Percentiles rank a stretch among this genome's conserved stretches.
Evolutionary conservation across 2,329 filamentous ascomycete genomes (phyloP).

Genomic region (Emmonsia crescens): DNA sequence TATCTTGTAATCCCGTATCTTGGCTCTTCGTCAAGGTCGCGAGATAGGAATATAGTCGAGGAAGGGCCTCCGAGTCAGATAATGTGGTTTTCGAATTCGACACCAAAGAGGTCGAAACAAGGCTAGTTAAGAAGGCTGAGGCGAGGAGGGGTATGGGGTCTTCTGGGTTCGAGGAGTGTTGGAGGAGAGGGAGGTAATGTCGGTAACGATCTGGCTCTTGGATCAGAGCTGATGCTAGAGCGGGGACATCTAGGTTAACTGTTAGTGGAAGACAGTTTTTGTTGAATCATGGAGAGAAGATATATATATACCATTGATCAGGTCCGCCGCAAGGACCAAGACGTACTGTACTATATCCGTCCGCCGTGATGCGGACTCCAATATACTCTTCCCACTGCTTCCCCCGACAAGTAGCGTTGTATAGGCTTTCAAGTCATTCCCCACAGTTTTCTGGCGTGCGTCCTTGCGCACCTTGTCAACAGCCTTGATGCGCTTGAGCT

Average conservation of each 20-base stretch:
- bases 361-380: constrained; percentile 76
- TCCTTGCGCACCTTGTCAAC: constrained; percentile 95
- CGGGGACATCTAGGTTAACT: constrained; percentile 55
- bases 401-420: constrained; percentile 66
- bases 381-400: constrained; percentile 55
- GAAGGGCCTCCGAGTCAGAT: constrained; percentile 65
- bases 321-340: constrained; percentile 74
- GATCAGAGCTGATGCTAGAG: constrained; percentile 65
- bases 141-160: constrained; percentile 84
- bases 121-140: constrained; percentile 70
- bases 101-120: constrained; percentile 57
- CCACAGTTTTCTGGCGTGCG: constrained; percentile 70
- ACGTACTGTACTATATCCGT: constrained; percentile 92
- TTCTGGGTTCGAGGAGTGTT: constrained; percentile 70
- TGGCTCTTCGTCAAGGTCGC: constrained; percentile 71
- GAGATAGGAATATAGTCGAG: constrained; percentile 75
- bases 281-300: neutral
- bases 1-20: constrained; percentile 87
- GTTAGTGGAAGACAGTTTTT: neutral
- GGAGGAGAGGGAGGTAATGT: constrained; percentile 74
- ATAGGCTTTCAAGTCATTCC: constrained; percentile 70
- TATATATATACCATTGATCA: constrained; percentile 61
- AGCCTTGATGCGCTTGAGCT: constrained; percentile 89
- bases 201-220: constrained; percentile 59
- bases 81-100: constrained; percentile 48